A percentile compares a stretch with the other conserved stretches of the same genome.
Conservation (phyloP, 2,329 filamentous ascomycete species). For the Calonectria henricotiae region DNA sequence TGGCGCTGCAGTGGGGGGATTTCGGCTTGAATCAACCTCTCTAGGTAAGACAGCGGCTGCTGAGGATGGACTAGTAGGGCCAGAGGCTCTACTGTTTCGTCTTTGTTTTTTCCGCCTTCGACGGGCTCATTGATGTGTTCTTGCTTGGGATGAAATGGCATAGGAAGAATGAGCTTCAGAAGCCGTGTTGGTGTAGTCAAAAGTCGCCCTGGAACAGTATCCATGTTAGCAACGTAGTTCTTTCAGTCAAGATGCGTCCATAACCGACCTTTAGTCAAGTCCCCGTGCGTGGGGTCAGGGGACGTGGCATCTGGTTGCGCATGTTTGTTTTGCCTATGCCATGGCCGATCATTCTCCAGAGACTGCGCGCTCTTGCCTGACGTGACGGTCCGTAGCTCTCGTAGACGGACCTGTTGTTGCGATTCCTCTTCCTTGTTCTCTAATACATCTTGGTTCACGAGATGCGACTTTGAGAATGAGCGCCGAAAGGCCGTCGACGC, state of each 20-base stretch:
- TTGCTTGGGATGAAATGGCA: slow-evolving; percentile 66
- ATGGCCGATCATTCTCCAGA: slow-evolving; percentile 51
- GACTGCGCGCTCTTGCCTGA: slow-evolving; percentile 49
- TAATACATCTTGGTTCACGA: slow-evolving; percentile 37
- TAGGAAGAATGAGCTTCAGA: slow-evolving; percentile 85
- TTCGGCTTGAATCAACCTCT: slow-evolving; percentile 90
- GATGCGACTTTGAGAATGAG: slow-evolving; percentile 46
- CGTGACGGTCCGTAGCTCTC: slow-evolving; percentile 45
- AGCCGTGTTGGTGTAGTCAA: slow-evolving; percentile 86
- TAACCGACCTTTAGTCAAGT: slow-evolving; percentile 47
- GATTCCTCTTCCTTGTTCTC: slow-evolving; percentile 36
- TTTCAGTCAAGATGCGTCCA: too few relatives aligned
- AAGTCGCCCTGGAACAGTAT: slow-evolving; percentile 73
- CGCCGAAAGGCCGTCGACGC: slow-evolving; percentile 31
- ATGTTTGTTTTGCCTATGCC: slow-evolving; percentile 47
- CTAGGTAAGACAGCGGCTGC: slow-evolving; percentile 91
- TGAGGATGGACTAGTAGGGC: slow-evolving; percentile 91
- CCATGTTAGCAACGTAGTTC: not conserved
- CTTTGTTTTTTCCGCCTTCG: slow-evolving; percentile 54
- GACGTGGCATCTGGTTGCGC: slow-evolving; percentile 40
- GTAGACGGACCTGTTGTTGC: slow-evolving; percentile 46
- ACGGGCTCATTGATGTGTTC: slow-evolving; percentile 62
- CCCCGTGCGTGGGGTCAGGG: slow-evolving; percentile 40
- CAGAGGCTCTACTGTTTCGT: slow-evolving; percentile 79
- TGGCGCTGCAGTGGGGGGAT: slow-evolving; percentile 79